Base-by-base conservation (phyloP, 441 rosid genomes). In the Croton laevigatus region DNA sequence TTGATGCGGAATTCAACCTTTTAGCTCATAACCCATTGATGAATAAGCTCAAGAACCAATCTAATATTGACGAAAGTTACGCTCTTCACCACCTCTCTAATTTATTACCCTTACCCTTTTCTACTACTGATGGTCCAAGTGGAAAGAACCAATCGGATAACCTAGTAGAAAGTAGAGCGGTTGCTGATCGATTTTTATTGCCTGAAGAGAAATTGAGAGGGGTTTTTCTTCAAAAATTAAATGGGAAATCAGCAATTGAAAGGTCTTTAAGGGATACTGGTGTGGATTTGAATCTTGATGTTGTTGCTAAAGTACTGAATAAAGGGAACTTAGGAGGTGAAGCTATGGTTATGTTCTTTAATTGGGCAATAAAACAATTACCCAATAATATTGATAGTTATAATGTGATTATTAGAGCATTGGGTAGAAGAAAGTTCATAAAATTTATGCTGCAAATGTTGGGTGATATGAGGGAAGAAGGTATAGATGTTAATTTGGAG, bases 191-290 rank as follows among this genome's bases (percentile, higher is more conserved):
- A 11, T 88, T 80, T 79, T 68, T 94, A 53, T 81, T 74, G 23
- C 89, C 97, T 0, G 97, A 88, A 61, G 97, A 94, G 66, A 87
- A 80, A 79, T 67, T 91, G 53, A 84, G 96, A 79, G 97, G 98
- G n/a, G 89, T 91, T 62, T 91, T 94, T 81, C 88, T 89, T 71
- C 97, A 88, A 67, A 94, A 86, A 59, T 36, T 88, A 72, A 87
- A 70, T 32, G 90, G 97, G 0, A 82, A 72, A 76, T 74, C 77
- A 32, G 91, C 90, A 3, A 62, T 83, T 62, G 88, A 85, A 27
- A 72, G 68, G 46, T 86, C 90, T 64, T 78, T 94, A 69, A 72
- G 66, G 1, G 80, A 79, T 65, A 85, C 80, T 36, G 74, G 82
- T 19, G 83, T 87, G 23, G 81, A 74, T 60, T 73, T 94, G 80